Evolutionary conservation across 768 basidiomycete genomes (phyloP).

Genomic region (Agaricus subrufescens): DNA sequence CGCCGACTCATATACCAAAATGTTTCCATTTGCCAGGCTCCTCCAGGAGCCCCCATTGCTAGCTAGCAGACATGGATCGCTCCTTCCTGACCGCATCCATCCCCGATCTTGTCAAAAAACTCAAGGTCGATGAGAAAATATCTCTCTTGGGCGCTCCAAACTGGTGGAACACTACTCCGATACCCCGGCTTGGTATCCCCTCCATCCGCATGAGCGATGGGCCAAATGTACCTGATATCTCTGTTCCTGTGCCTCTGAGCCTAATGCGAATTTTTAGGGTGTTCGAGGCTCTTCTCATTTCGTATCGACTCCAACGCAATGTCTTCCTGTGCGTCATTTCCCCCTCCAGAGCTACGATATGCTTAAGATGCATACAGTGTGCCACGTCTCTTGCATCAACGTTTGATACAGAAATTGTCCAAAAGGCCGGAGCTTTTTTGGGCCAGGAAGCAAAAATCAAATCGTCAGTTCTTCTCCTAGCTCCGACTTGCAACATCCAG

Average conservation of each 20-base stretch:
- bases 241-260: neutral
- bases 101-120: conserved; percentile 44
- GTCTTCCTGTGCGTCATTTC: conserved; percentile 47
- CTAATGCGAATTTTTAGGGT: conserved; percentile 33
- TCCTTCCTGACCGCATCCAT: conserved; percentile 53
- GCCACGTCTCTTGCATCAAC: conserved; percentile 69
- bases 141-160: conserved; percentile 58
- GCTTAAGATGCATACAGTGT: conserved; percentile 34
- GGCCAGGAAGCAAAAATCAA: conserved; percentile 64
- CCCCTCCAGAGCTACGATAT: neutral
- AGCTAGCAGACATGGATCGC: conserved; percentile 21
- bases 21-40: neutral
- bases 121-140: conserved; percentile 62
- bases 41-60: neutral
- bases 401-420: conserved; percentile 57
- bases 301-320: conserved; percentile 58
- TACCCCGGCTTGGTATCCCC: conserved; percentile 58
- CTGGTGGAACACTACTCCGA: conserved; percentile 65
- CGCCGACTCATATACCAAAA: neutral
- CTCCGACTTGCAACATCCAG: conserved; percentile 75
- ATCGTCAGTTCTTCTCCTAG: conserved; percentile 58
- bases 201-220: conserved; percentile 70
- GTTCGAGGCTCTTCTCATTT: conserved; percentile 67
- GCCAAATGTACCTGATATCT: conserved; percentile 40
- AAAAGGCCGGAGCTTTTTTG: conserved; percentile 52